phyloP scores from a whole-genome alignment of 2,329 filamentous ascomycete species.

The Hortaea sp. region DNA sequence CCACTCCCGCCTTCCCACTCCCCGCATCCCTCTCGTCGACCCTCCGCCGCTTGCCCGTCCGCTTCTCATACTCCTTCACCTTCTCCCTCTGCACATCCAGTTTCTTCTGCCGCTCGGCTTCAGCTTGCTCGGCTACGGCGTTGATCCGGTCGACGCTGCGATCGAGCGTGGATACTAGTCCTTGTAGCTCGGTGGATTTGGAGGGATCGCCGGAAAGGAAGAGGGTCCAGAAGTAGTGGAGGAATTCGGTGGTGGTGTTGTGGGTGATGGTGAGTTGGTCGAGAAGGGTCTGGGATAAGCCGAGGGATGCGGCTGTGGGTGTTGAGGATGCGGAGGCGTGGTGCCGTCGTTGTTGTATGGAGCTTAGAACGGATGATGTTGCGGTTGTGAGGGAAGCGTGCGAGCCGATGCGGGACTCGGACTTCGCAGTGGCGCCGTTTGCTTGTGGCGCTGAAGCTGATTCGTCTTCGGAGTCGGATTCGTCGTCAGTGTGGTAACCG shows the following conservation, averaged over 20 bases:
- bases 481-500: constrained; percentile 58
- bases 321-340: constrained; percentile 10
- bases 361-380: constrained; percentile 55
- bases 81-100: constrained; percentile 59
- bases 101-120: constrained; percentile 58
- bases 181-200: constrained; percentile 68
- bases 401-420: constrained; percentile 52
- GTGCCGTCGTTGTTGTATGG: constrained; percentile 44
- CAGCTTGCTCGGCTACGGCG: constrained; percentile 69
- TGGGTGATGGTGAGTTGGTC: constrained; percentile 66
- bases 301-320: constrained; percentile 12
- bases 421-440: constrained; percentile 9
- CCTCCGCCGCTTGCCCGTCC: constrained; percentile 62
- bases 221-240: constrained; percentile 94
- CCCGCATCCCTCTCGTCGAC: constrained; percentile 54
- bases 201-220: constrained; percentile 78
- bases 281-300: constrained; percentile 38
- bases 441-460: constrained; percentile 22
- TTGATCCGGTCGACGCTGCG: constrained; percentile 70
- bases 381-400: constrained; percentile 55
- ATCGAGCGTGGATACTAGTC: constrained; percentile 70
- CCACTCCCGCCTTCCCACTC: constrained; percentile 67
- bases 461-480: constrained; percentile 48
- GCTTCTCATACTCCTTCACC: constrained; percentile 58
- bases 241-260: constrained; percentile 85